These are phyloP conservation scores for Jaltomata sinuosa DNA, from an alignment of 257 asterid species.

Conservation along the genomic window DNA sequence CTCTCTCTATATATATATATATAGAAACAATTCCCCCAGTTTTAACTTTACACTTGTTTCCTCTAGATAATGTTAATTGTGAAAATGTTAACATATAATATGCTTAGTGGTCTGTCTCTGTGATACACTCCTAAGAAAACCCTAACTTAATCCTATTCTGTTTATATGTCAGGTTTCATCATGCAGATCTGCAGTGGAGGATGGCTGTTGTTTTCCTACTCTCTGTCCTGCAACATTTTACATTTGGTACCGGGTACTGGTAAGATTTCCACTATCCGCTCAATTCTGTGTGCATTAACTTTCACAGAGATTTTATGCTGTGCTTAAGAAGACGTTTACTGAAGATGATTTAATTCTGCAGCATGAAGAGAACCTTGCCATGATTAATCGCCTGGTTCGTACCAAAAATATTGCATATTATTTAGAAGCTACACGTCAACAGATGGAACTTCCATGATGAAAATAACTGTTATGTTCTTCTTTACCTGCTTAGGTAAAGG, in stretches of 20 bases:
- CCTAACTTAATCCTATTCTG: not conserved
- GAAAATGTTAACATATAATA: not conserved
- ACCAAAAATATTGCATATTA: conserved; percentile 4
- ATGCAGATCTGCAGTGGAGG: conserved; percentile 29
- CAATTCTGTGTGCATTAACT: conserved; percentile 1
- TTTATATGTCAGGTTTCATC: conserved; percentile 41
- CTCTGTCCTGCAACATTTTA: conserved; percentile 58
- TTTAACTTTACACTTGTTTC: not conserved
- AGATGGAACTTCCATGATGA: not conserved
- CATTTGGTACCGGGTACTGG: conserved; percentile 81
- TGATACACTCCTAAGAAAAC: not conserved
- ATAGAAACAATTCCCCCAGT: not conserved
- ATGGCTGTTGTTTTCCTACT: conserved; percentile 41
- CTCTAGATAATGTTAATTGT: not conserved
- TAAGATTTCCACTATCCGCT: conserved; percentile 17
- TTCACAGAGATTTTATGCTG: not conserved
- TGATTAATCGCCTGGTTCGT: conserved; percentile 64
- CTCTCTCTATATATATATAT: not conserved
- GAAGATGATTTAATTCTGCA: conserved; percentile 26
- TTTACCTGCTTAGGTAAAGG: conserved; percentile 45
- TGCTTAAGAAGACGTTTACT: conserved; percentile 15
- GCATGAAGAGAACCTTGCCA: conserved; percentile 76
- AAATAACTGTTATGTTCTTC: not conserved
- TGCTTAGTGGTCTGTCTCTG: conserved; percentile 3
- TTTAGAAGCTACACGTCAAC: not conserved